Evolutionary conservation across 1,139 yeast species (phyloP).

Genomic region (Geotrichum klebahnii): DNA sequence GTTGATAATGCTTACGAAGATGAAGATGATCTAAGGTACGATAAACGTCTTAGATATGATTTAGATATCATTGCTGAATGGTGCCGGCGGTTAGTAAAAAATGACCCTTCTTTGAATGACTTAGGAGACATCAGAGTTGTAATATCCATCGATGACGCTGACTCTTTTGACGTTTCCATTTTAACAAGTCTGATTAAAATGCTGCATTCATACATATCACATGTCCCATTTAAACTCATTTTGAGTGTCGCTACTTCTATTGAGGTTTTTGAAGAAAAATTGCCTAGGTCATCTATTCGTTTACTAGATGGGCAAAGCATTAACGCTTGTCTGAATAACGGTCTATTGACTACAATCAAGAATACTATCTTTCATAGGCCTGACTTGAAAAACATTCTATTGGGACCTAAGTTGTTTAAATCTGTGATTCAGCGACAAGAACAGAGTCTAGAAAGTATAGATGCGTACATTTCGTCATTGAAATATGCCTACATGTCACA

Average conservation of each 20-base stretch:
- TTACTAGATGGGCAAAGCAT: slow-evolving; percentile 30
- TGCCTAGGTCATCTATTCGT: slow-evolving; percentile 37
- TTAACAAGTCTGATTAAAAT: slow-evolving; percentile 50
- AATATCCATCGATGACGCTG: slow-evolving; percentile 61
- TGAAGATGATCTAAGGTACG: slow-evolving; percentile 21
- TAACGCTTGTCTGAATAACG: slow-evolving; percentile 29
- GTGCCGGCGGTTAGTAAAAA: slow-evolving; percentile 35
- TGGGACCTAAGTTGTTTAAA: slow-evolving; percentile 33
- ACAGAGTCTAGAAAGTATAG: slow-evolving; percentile 43
- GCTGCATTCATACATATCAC: slow-evolving; percentile 41
- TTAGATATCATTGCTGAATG: slow-evolving; percentile 52
- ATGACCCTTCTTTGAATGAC: slow-evolving; percentile 19
- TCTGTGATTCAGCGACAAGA: slow-evolving; percentile 30
- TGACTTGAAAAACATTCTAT: slow-evolving; percentile 22
- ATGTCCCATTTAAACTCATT: slow-evolving; percentile 46
- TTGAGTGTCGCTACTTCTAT: slow-evolving; percentile 55
- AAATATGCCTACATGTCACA: slow-evolving; percentile 66
- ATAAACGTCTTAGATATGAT: slow-evolving; percentile 47
- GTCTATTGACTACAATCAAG: slow-evolving; percentile 26
- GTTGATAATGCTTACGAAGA: slow-evolving; percentile 15
- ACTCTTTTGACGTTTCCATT: slow-evolving; percentile 52
- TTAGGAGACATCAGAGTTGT: slow-evolving; percentile 38
- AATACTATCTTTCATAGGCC: slow-evolving; percentile 24
- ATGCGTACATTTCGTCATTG: slow-evolving; percentile 51
- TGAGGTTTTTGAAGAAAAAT: slow-evolving; percentile 44